These are phyloP conservation scores for Comarum palustre DNA, from an alignment of 306 rosid species.

Conservation along the genomic window DNA sequence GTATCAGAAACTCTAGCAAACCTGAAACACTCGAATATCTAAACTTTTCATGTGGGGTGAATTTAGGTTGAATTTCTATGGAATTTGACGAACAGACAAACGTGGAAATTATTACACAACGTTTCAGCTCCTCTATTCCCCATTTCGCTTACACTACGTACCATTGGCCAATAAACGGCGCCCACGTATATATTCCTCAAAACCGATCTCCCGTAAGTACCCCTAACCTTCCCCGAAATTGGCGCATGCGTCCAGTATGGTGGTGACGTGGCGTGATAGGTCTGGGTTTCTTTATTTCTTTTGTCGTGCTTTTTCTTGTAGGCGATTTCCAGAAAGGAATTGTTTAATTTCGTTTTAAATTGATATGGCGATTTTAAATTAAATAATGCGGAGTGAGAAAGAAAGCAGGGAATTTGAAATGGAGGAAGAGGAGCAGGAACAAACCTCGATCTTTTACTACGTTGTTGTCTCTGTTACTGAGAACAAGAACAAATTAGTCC, in stretches of 20 bases:
- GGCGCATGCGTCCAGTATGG: conserved; percentile 20
- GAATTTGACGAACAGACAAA: conserved; percentile 43
- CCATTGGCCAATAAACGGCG: rapidly evolving
- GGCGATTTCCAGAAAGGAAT: conserved; percentile 26
- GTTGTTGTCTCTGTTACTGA: conserved; percentile 18
- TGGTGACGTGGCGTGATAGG: conserved; percentile 34
- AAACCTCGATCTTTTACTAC: conserved; percentile 24
- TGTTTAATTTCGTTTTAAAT: background rate
- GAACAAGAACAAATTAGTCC: conserved; percentile 28
- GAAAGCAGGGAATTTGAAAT: conserved; percentile 34
- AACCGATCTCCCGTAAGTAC: background rate
- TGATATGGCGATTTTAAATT: background rate
- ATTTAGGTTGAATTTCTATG: conserved; percentile 61
- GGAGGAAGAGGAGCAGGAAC: conserved; percentile 28
- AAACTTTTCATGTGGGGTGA: conserved; percentile 45
- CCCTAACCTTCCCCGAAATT: conserved; percentile 19
- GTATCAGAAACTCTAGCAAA: background rate
- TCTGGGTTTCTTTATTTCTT: conserved; percentile 18
- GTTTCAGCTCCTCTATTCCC: conserved; percentile 16
- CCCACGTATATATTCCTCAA: background rate
- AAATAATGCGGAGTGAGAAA: conserved; percentile 8
- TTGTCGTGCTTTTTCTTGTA: background rate
- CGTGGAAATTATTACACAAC: conserved; percentile 21
- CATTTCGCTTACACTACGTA: background rate
- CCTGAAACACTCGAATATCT: conserved; percentile 20